These are phyloP conservation scores for Candida coquimbonensis DNA, from an alignment of 805 yeast genomes.

Conservation along the genomic window DNA sequence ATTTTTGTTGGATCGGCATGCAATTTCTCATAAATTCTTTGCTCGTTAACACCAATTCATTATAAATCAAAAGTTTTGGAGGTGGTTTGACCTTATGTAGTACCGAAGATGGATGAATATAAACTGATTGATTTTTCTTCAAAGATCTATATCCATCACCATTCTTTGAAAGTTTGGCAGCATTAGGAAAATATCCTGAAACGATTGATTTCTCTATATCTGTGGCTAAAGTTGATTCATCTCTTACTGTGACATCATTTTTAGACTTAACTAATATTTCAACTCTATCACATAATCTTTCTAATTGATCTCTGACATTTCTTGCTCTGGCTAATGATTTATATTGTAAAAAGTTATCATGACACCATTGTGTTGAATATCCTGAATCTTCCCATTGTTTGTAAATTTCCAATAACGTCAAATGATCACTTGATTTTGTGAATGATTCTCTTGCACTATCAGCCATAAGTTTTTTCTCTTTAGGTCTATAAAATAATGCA, in stretches of 20 bases:
- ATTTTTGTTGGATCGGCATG: constrained; percentile 60
- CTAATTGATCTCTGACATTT: constrained; percentile 67
- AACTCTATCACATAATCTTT: constrained; percentile 48
- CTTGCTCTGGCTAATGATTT: constrained; percentile 61
- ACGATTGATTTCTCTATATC: constrained; percentile 80
- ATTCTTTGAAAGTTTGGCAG: constrained; percentile 77
- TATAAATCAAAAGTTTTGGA: constrained; percentile 66
- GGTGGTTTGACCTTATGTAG: constrained; percentile 62
- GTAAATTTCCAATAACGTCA: constrained; percentile 68
- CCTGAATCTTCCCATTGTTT: constrained; percentile 68
- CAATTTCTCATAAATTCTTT: constrained; percentile 86
- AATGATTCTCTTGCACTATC: constrained; percentile 57
- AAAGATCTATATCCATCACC: constrained; percentile 60
- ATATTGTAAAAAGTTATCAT: constrained; percentile 73
- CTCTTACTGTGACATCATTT: constrained; percentile 24
- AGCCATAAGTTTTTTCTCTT: constrained; percentile 58
- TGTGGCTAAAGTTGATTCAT: constrained; percentile 42
- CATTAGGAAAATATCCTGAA: constrained; percentile 95
- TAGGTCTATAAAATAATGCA: constrained; percentile 63
- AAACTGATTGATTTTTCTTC: constrained; percentile 64
- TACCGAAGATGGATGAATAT: constrained; percentile 81
- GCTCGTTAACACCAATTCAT: constrained; percentile 76
- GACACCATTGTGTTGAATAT: constrained; percentile 74
- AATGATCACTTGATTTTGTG: constrained; percentile 59
- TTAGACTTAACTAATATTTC: constrained; percentile 34